Evolutionary conservation across 768 basidiomycete species (phyloP).

Genomic region (Termitomyces sp.): DNA sequence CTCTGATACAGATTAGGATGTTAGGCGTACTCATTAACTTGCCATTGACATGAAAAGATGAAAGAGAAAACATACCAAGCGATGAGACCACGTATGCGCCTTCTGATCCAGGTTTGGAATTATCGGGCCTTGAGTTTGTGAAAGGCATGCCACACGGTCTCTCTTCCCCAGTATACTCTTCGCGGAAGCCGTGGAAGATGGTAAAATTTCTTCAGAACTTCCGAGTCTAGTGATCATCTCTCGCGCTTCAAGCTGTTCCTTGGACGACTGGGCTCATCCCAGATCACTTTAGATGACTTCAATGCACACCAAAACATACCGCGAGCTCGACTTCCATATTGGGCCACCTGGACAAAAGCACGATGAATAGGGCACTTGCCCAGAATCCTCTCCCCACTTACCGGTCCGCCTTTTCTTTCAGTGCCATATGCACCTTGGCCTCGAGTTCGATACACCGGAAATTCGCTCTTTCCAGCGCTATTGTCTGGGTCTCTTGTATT

Average conservation of each 20-base stretch:
- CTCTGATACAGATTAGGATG: neutral
- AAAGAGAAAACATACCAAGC: slow-evolving; percentile 9
- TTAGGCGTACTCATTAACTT: neutral
- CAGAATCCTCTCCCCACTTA: neutral
- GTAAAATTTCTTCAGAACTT: slow-evolving; percentile 19
- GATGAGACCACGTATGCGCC: slow-evolving; percentile 1
- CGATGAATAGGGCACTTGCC: neutral
- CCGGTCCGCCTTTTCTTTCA: neutral
- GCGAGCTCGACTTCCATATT: neutral
- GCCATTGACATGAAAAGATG: neutral
- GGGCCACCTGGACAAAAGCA: neutral
- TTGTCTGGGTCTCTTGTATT: neutral
- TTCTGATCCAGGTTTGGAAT: neutral
- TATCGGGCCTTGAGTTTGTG: neutral
- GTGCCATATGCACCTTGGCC: neutral
- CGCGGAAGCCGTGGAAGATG: slow-evolving; percentile 6
- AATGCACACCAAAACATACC: neutral
- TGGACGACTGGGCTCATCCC: neutral
- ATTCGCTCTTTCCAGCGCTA: neutral
- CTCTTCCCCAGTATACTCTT: slow-evolving; percentile 10
- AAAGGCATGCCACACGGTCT: slow-evolving; percentile 6
- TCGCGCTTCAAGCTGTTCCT: slow-evolving; percentile 36
- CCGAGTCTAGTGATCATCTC: too few relatives aligned
- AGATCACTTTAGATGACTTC: neutral
- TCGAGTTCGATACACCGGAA: neutral